Evolutionary conservation across 164 flowering plant genomes (phyloP), one percentile per base, ranked within the genome.

Genomic region (Litsea cubeba): DNA sequence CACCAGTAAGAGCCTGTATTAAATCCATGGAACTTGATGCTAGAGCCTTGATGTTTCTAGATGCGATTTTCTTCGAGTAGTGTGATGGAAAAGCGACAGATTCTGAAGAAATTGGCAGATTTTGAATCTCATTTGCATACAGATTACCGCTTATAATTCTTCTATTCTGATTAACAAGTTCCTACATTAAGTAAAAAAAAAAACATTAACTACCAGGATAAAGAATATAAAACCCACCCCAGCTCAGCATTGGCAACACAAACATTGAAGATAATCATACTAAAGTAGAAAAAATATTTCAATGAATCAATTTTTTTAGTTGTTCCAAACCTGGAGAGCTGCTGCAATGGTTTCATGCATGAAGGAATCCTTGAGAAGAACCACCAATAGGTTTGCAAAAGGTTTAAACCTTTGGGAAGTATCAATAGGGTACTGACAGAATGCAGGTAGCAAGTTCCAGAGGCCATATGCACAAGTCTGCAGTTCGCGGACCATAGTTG

Each of bases 401-500:
- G 86, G 58, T 64, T 69, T 80, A 81, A 90, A 76, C 24, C 72
- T 86, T 77, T 83, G 72, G 54, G 78, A 68, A 66, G 81, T 82
- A 85, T 95, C 97, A 83, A 72, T 82, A 68, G 97, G 90, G 79
- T 81, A 76, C 46, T 83, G 83, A 76, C 97, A 95, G 74, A 91
- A 93, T 24, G 94, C 86, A 76, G 97, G 94, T 50, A 95, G 79
- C 81, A 95, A 76, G 74, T 80, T 91, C 90, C 86, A 87, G 7
- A 89, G 87, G 24, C 73, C 88, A 83, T 66, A 83, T 32, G 88
- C 85, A 79, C 79, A 81, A 74, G 81, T 80, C 87, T 83, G 89
- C 79, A 93, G 85, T 71, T 89, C 83, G 76, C 84, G 71, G 65
- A 83, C 71, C 65, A 75, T 79, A 58, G 69, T 73, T 74, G 87